These are phyloP conservation scores for Torulaspora delbrueckii DNA, from an alignment of 805 yeast species.

Conservation along the genomic window DNA sequence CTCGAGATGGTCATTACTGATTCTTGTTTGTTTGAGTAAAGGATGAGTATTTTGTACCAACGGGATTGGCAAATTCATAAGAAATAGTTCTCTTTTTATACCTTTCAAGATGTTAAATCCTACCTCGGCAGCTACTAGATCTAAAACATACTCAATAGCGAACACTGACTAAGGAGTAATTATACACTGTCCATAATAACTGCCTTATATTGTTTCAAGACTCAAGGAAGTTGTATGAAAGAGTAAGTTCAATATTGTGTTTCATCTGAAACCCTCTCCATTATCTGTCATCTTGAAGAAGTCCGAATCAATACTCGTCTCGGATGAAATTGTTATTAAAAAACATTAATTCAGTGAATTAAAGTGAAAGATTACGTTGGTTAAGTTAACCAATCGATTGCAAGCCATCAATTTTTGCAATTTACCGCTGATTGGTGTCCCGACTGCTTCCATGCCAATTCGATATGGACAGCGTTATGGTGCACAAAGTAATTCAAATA, in stretches of 20 bases:
- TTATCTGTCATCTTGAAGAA: no score
- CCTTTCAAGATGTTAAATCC: background rate
- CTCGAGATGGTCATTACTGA: background rate
- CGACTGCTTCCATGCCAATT: conserved; percentile 62
- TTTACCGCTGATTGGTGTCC: conserved; percentile 75
- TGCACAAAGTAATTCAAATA: conserved; percentile 44
- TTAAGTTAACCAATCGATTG: conserved; percentile 45
- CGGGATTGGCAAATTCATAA: no score
- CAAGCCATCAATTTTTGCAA: conserved; percentile 47
- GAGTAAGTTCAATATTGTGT: no score
- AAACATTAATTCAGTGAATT: background rate
- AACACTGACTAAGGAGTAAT: background rate
- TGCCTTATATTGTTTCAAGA: no score
- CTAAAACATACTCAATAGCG: background rate
- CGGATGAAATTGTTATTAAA: no score
- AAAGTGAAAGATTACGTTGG: conserved; percentile 22
- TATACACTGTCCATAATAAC: no score
- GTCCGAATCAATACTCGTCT: no score
- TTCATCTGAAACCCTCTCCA: no score
- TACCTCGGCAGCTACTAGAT: background rate
- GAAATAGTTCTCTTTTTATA: background rate
- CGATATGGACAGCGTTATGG: conserved; percentile 50
- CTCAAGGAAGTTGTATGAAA: no score
- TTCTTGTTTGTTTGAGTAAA: background rate
- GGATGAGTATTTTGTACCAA: background rate